Percentiles rank a stretch among this genome's conserved stretches.
These are phyloP conservation scores for Ceratonia siliqua DNA, from an alignment of 306 rosid species.

Conservation along the genomic window DNA sequence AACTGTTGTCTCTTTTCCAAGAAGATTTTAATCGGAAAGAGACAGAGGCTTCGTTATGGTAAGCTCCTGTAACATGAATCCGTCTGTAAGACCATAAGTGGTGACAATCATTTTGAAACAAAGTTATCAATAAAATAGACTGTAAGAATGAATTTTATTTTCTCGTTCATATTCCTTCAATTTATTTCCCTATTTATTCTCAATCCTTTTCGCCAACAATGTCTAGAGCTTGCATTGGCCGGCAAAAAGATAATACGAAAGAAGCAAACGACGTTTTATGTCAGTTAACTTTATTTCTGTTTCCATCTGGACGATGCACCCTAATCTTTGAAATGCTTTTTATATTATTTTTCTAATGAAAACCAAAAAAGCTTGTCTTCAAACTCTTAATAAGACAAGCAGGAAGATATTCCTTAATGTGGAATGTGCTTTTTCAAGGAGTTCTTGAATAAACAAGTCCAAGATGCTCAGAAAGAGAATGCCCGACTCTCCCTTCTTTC, in stretches of 20 bases:
- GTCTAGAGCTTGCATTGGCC: conserved; percentile 33
- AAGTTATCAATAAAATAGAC: no score
- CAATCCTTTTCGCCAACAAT: no score
- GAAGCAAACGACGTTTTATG: not conserved
- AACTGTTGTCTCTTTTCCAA: no score
- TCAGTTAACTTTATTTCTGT: conserved; percentile 15
- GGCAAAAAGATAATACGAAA: conserved; percentile 28
- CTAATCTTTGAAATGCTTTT: conserved; percentile 19
- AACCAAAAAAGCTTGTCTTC: conserved; percentile 3
- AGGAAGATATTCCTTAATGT: conserved; percentile 23
- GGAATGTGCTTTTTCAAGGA: conserved; percentile 11
- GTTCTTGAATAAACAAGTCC: not conserved
- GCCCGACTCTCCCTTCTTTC: not conserved
- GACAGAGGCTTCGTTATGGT: not conserved
- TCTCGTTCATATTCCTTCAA: no score
- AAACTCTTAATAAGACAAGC: not conserved
- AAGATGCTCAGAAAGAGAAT: not conserved
- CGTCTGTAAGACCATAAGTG: no score
- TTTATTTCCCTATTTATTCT: no score
- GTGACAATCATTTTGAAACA: no score
- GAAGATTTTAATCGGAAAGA: not conserved
- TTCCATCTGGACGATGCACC: conserved; percentile 32
- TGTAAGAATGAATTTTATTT: no score
- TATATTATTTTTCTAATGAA: conserved; percentile 1
- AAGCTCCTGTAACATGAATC: conserved; percentile 2